These are phyloP conservation scores for Ceriops decandra DNA, from an alignment of 345 rosid genomes.

Conservation along the genomic window DNA sequence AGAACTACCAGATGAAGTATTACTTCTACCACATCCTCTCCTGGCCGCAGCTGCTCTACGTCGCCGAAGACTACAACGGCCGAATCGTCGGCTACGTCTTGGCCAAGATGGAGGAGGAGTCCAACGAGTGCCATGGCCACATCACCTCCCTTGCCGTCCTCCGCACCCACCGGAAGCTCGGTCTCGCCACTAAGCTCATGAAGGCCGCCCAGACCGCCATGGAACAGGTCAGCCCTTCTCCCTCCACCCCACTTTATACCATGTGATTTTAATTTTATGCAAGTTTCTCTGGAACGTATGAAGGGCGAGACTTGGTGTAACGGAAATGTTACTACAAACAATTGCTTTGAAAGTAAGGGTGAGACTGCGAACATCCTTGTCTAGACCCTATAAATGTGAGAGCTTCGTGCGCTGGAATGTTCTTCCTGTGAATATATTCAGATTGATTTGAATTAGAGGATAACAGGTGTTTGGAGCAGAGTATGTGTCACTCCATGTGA, in stretches of 20 bases:
- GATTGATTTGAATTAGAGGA: not conserved
- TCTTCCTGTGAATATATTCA: too few relatives aligned
- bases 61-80: slow-evolving; percentile 97
- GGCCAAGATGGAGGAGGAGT: slow-evolving; percentile 99
- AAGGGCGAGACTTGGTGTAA: too few relatives aligned
- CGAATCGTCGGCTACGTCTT: slow-evolving; percentile 93
- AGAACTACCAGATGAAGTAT: slow-evolving; percentile 99
- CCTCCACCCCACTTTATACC: not conserved
- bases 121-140: slow-evolving; percentile 94
- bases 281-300: not conserved
- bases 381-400: too few relatives aligned
- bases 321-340: too few relatives aligned
- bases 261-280: not conserved
- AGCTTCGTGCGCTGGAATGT: too few relatives aligned
- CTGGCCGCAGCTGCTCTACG: slow-evolving; percentile 99
- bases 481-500: slow-evolving; percentile 87
- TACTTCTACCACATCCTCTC: slow-evolving; percentile 95
- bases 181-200: slow-evolving; percentile 99
- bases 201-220: slow-evolving; percentile 96
- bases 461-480: slow-evolving; percentile 83
- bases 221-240: slow-evolving; percentile 59
- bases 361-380: too few relatives aligned
- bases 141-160: slow-evolving; percentile 98
- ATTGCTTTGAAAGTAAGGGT: too few relatives aligned
- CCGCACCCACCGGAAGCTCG: slow-evolving; percentile 93